These are phyloP conservation scores for Yamadazyma ubonensis DNA, from an alignment of 805 yeast genomes.

Conservation along the genomic window DNA sequence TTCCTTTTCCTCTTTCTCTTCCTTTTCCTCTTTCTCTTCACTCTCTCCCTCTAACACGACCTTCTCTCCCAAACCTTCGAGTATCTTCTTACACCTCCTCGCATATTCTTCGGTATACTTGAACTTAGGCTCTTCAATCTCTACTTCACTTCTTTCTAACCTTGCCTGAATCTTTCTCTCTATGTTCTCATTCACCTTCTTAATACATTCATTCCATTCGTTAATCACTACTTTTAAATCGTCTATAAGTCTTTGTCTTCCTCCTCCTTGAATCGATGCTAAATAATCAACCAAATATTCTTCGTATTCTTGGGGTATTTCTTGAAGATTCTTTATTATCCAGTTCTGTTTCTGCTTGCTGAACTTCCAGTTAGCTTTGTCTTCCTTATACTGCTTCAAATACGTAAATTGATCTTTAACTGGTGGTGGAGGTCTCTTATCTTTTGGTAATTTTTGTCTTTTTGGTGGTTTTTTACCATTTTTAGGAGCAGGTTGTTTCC, in stretches of 20 bases:
- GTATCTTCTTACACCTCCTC: constrained; percentile 37
- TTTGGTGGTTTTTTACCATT: constrained; percentile 58
- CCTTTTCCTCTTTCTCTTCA: constrained; percentile 14
- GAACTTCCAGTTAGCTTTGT: constrained; percentile 71
- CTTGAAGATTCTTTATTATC: constrained; percentile 62
- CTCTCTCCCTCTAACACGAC: constrained; percentile 13
- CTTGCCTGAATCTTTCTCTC: constrained; percentile 35
- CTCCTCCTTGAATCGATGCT: constrained; percentile 67
- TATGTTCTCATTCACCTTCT: constrained; percentile 40
- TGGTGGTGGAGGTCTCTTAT: constrained; percentile 67
- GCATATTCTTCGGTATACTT: constrained; percentile 33
- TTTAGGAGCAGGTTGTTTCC: constrained; percentile 2
- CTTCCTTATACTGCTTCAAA: constrained; percentile 55
- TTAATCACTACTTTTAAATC: constrained; percentile 48
- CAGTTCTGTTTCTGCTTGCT: constrained; percentile 86
- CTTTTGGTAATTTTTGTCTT: constrained; percentile 65
- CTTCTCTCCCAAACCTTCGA: constrained; percentile 33
- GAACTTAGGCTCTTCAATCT: constrained; percentile 18
- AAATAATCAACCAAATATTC: constrained; percentile 51
- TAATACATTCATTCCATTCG: constrained; percentile 56
- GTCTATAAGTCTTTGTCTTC: constrained; percentile 54
- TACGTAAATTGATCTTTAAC: constrained; percentile 74
- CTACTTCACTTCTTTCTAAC: constrained; percentile 19
- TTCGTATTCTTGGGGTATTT: constrained; percentile 54
- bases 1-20: constrained; percentile 15